Evolutionary conservation across 2,329 filamentous ascomycete genomes (phyloP).

Genomic region (Cordyceps javanica): DNA sequence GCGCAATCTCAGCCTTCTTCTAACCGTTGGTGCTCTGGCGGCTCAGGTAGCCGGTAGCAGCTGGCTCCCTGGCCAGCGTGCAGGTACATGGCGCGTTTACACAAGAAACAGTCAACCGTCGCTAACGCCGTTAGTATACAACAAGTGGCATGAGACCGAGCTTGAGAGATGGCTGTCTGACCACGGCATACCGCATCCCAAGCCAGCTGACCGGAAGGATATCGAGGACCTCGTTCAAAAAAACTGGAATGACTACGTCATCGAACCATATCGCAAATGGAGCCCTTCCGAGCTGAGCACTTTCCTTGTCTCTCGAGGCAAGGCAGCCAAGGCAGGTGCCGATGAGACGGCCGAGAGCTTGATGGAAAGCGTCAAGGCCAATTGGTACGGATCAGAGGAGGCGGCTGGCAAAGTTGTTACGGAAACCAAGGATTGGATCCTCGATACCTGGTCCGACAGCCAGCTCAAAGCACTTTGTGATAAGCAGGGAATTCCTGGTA

Average conservation of each 20-base stretch:
- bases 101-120: neutral
- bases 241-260: conserved; percentile 79
- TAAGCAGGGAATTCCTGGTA: conserved; percentile 71
- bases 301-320: conserved; percentile 66
- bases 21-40: conserved; percentile 62
- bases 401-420: conserved; percentile 65
- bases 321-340: conserved; percentile 61
- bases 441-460: conserved; percentile 92
- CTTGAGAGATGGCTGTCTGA: conserved; percentile 95
- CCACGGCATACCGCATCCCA: conserved; percentile 85
- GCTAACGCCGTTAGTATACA: conserved; percentile 61
- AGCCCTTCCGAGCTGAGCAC: conserved; percentile 59
- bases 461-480: conserved; percentile 91
- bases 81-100: conserved; percentile 54
- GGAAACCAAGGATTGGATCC: conserved; percentile 81
- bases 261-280: conserved; percentile 72
- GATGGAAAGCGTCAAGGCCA: conserved; percentile 60
- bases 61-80: conserved; percentile 72
- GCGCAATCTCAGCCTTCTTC: conserved; percentile 67
- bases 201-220: conserved; percentile 83
- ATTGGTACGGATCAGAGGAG: conserved; percentile 76
- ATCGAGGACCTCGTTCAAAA: conserved; percentile 84
- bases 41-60: conserved; percentile 64
- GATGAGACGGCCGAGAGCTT: conserved; percentile 64
- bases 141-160: conserved; percentile 98